Evolutionary conservation across 352 stramenopile species (phyloP).

Genomic region (Phytophthora kernoviae): DNA sequence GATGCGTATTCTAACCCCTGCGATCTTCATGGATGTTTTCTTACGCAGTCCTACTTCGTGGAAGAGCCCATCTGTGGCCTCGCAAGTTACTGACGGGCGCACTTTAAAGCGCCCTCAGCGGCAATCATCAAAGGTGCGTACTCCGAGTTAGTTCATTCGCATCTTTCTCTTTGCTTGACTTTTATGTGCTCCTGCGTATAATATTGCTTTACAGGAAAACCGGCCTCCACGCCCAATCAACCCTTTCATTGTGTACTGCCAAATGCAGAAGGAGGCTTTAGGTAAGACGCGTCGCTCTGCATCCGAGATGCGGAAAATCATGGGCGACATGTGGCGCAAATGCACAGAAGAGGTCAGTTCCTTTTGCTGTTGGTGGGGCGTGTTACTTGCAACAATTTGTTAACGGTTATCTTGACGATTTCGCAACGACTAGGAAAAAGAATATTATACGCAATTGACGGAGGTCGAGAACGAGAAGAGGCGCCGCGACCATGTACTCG

Average conservation of each 20-base stretch:
- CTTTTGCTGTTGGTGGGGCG: not conserved
- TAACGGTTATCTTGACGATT: not conserved
- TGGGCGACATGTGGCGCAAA: constrained; percentile 86
- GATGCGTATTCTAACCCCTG: constrained; percentile 1
- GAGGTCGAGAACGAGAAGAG: constrained; percentile 85
- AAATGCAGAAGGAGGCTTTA: constrained; percentile 75
- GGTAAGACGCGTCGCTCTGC: constrained; percentile 62
- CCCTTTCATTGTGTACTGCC: constrained; percentile 84
- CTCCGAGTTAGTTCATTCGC: not conserved
- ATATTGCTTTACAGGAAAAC: constrained; percentile 38
- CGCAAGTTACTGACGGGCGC: constrained; percentile 28
- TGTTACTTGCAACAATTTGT: not conserved
- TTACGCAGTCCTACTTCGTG: constrained; percentile 45
- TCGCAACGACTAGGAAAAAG: constrained; percentile 55
- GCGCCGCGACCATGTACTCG: constrained; percentile 69
- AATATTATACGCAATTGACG: constrained; percentile 74
- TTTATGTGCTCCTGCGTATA: no score
- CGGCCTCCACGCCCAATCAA: constrained; percentile 74
- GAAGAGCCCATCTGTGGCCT: constrained; percentile 37
- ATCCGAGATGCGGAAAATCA: constrained; percentile 76
- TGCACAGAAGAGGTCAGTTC: constrained; percentile 65
- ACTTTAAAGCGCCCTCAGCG: constrained; percentile 32
- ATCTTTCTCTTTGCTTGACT: not conserved
- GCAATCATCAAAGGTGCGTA: constrained; percentile 32
- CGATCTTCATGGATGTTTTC: constrained; percentile 2